Base-by-base conservation (phyloP, 176 grass and related monocot species). In the Panicum miliaceum region DNA sequence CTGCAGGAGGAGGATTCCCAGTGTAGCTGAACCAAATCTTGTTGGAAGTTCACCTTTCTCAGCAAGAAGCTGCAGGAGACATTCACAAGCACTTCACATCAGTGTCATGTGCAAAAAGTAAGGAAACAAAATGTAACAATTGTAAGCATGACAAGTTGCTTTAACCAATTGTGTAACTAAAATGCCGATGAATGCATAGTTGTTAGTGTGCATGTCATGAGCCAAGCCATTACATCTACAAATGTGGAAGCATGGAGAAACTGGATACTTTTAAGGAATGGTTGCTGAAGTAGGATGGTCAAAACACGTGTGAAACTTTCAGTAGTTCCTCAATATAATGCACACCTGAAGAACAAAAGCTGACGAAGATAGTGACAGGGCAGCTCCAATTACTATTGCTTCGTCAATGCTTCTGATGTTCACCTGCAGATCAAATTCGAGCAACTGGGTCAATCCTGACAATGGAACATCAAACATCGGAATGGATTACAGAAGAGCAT, bases 331-430 rank as follows among this genome's bases (percentile, higher is more conserved):
- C 0, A 72, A 54, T 10, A 86, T 27, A 51, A 70, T 71, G n/a
- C 81, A 79, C n/a, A 98, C 96, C 96, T 98, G 96, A 60, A 98
- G 84, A 60, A 98, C 96, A 89, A 98, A 98, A 90, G 96, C 96
- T 84, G 96, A 98, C 87, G 96, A 98, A 80, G 96, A 98, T 80
- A 98, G 84, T 32, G 96, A 98, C 48, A 98, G 96, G 32, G 96
- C 96, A 68, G 96, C 87, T 82, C 96, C 96, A 83, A 98, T 98
- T 40, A 98, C 96, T 85, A 98, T 90, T 4, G 96, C 96, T 94
- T 98, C 96, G 45, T 98, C 96, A 76, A 98, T 65, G 14, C 96
- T 98, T 79, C 96, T 90, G 80, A 98, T 98, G 84, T 98, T 98
- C 35, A 98, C 93, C 96, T 95, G 82, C 27, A 90, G 43, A 85